Base-by-base conservation (phyloP, 345 rosid species). In the Populus tremula region DNA sequence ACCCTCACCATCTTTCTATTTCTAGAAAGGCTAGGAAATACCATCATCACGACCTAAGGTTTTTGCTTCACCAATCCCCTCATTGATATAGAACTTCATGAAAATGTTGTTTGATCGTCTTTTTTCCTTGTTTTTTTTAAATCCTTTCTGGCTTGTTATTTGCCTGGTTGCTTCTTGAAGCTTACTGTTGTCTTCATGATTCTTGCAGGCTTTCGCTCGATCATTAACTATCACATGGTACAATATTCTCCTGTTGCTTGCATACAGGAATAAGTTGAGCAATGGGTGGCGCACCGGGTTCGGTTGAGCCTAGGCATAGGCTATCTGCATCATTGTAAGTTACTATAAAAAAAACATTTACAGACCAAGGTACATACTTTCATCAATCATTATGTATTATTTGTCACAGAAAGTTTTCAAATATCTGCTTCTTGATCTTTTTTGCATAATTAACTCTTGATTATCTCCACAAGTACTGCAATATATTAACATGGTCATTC, bases 261-360 rank as follows among this genome's bases (percentile, higher is more conserved):
- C 50, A 70, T 47, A 27, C 18, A 45, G 75, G 81, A 56, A 78
- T 76, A 79, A 81, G 85, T 70, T 82, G 77, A 75, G 70, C 83
- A 80, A 84, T 84, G 87, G 88, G 84, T 2, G 84, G 77, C 47
- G 69, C 82, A 13, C 71, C 81, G 2, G 75, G 78, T 33, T 45
- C 76, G n/a, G 41, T 74, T 35, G 91, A 89, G 74, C 49, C 86
- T 17, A 82, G 88, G 67, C 85, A 87, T 61, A 78, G 90, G 5
- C 76, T 85, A 68, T 76, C 90, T 25, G 72, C 86, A 45, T 83
- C 89, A 49, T 78, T 84, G 92, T 89, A 73, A 81, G 87, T 85
- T 66, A 0, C 68, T 31, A 31, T 31, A 31, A 31, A 31, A 29
- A 29, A 31, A 31, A 31, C 2, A 31, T 31, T 54, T 23, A 56